Evolutionary conservation across 2,329 filamentous ascomycete species (phyloP).

Genomic region (Dichotomopilus funicola): DNA sequence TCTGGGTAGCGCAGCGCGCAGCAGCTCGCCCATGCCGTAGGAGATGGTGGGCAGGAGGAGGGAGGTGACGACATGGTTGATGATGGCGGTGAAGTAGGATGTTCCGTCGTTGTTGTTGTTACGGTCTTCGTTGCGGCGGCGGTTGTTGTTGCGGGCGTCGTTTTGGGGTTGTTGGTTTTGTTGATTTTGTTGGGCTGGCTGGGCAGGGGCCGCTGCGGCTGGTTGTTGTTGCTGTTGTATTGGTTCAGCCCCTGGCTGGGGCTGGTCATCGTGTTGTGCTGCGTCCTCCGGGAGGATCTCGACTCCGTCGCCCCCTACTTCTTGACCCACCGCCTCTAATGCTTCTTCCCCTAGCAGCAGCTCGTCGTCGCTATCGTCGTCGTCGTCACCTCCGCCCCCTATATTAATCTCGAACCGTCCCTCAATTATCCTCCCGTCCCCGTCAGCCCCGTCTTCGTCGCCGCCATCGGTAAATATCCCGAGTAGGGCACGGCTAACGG

Average conservation of each 20-base stretch:
- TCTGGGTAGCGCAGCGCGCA: constrained; percentile 61
- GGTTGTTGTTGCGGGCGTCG: constrained; percentile 11
- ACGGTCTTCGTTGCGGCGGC: constrained; percentile 22
- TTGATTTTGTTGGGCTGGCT: constrained; percentile 7
- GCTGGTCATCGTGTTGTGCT: not conserved
- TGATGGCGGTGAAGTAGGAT: constrained; percentile 35
- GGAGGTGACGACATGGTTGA: constrained; percentile 46
- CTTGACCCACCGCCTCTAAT: constrained; percentile 35
- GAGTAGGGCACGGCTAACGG: constrained; percentile 11
- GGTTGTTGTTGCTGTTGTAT: constrained; percentile 7
- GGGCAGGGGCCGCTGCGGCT: not conserved
- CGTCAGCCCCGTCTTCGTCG: constrained; percentile 8
- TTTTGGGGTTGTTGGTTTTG: constrained; percentile 7
- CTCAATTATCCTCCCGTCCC: constrained; percentile 21
- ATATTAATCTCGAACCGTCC: constrained; percentile 23
- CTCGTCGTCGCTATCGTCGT: constrained; percentile 17
- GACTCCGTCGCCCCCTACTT: constrained; percentile 11
- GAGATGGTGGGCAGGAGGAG: constrained; percentile 79
- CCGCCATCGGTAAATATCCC: constrained; percentile 7
- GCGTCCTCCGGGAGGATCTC: not conserved
- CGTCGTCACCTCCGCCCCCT: constrained; percentile 16
- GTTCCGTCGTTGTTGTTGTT: constrained; percentile 24
- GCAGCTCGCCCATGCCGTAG: constrained; percentile 66
- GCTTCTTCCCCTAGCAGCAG: constrained; percentile 1
- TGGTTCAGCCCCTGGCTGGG: not conserved